phyloP scores from a whole-genome alignment of 768 basidiomycete genomes.

The Obba rivulosa region DNA sequence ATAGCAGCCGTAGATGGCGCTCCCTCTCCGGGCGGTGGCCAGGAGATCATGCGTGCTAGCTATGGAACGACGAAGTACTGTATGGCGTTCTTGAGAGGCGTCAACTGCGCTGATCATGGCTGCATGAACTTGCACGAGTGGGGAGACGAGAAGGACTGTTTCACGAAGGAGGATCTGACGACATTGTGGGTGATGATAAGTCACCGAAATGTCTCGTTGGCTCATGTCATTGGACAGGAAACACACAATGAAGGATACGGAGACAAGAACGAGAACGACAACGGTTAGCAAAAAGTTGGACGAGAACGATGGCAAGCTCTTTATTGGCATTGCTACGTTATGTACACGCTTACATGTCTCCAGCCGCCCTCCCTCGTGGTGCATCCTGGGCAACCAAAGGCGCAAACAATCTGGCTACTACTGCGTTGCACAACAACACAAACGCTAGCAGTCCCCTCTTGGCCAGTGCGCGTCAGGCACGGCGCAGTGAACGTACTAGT shows the following conservation, averaged over 20 bases:
- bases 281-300: conserved; percentile 53
- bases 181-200: conserved; percentile 59
- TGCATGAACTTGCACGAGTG: conserved; percentile 97
- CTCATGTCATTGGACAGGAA: conserved; percentile 45
- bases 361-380: conserved; percentile 54
- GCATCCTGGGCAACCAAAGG: conserved; percentile 40
- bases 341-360: conserved; percentile 3
- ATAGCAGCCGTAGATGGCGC: conserved; percentile 92
- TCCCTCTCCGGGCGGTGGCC: conserved; percentile 82
- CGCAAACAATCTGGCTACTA: conserved; percentile 14
- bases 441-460: conserved; percentile 8
- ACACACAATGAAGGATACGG: conserved; percentile 89
- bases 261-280: conserved; percentile 51
- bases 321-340: background rate
- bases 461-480: conserved; percentile 14
- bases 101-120: conserved; percentile 76
- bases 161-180: conserved; percentile 93
- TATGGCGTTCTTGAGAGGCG: conserved; percentile 87
- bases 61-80: conserved; percentile 98
- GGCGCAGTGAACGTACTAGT: conserved; percentile 11
- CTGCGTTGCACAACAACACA: conserved; percentile 25
- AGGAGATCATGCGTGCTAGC: conserved; percentile 87
- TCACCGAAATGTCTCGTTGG: background rate
- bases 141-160: conserved; percentile 98
- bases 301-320: conserved; percentile 44